Conservation (phyloP, 768 basidiomycete species). For the Termitomyces sp. region DNA sequence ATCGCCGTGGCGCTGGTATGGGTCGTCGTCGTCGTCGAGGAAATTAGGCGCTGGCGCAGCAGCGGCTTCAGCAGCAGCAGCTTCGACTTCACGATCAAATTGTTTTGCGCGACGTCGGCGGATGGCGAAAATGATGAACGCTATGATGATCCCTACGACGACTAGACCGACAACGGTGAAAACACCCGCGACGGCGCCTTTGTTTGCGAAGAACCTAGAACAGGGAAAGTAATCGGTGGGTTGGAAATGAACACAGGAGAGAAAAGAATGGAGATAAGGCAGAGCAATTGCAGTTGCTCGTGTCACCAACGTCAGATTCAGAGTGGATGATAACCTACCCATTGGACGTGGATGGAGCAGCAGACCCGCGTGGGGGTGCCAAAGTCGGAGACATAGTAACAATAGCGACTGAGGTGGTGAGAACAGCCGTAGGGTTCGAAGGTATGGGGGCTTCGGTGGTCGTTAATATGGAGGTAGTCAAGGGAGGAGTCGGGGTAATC, state of each 20-base stretch:
- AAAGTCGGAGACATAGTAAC: not conserved
- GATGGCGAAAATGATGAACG: constrained; percentile 42
- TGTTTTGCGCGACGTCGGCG: constrained; percentile 59
- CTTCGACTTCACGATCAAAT: constrained; percentile 71
- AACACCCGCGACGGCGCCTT: constrained; percentile 63
- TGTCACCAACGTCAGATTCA: no score
- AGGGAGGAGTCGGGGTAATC: not conserved
- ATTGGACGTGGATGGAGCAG: constrained; percentile 1
- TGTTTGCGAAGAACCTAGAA: constrained; percentile 48
- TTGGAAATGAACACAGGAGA: not conserved
- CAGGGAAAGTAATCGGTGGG: not conserved
- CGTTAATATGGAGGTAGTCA: not conserved
- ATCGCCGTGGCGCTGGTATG: not conserved
- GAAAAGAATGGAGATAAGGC: not conserved
- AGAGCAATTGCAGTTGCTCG: no score
- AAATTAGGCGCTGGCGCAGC: constrained; percentile 47
- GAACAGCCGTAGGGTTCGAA: no score
- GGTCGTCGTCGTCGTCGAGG: constrained; percentile 46
- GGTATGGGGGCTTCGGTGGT: not conserved
- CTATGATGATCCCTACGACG: constrained; percentile 43
- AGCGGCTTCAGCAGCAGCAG: constrained; percentile 63
- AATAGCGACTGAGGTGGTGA: not conserved
- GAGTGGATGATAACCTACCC: not conserved
- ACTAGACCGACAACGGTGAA: constrained; percentile 70
- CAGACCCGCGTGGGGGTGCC: not conserved